Conservation (phyloP, 176 grass and related monocot genomes). For the Eragrostis curvula region DNA sequence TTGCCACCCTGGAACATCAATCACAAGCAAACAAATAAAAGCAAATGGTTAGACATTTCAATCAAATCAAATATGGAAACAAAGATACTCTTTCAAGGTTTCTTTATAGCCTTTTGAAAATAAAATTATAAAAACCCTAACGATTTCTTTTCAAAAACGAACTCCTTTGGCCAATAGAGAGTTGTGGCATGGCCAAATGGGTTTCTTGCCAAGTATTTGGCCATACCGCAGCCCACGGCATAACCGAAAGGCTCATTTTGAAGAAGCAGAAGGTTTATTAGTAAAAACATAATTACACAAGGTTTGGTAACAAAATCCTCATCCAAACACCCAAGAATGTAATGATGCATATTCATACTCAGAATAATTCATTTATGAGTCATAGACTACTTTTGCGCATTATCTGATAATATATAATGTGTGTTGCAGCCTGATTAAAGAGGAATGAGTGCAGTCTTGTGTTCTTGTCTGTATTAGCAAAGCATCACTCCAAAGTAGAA, state of each 20-base stretch:
- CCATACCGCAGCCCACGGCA: neutral
- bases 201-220: neutral
- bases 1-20: slow-evolving; percentile 62
- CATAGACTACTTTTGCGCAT: neutral
- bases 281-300: neutral
- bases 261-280: neutral
- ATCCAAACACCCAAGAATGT: neutral
- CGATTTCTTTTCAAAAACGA: neutral
- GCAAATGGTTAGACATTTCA: neutral
- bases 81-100: neutral
- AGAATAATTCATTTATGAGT: slow-evolving; percentile 20
- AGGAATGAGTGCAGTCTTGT: neutral
- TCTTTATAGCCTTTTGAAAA: neutral
- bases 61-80: slow-evolving; percentile 5
- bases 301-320: neutral
- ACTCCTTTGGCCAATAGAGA: neutral
- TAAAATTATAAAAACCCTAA: neutral
- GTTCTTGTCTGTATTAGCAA: neutral
- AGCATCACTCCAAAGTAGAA: neutral
- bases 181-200: neutral
- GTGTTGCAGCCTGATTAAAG: neutral
- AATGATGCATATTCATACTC: neutral
- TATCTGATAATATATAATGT: neutral
- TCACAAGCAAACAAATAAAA: slow-evolving; percentile 15
- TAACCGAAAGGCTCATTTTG: neutral